Base-by-base conservation (phyloP, 2,329 filamentous ascomycete genomes). In the Fusarium albidum region DNA sequence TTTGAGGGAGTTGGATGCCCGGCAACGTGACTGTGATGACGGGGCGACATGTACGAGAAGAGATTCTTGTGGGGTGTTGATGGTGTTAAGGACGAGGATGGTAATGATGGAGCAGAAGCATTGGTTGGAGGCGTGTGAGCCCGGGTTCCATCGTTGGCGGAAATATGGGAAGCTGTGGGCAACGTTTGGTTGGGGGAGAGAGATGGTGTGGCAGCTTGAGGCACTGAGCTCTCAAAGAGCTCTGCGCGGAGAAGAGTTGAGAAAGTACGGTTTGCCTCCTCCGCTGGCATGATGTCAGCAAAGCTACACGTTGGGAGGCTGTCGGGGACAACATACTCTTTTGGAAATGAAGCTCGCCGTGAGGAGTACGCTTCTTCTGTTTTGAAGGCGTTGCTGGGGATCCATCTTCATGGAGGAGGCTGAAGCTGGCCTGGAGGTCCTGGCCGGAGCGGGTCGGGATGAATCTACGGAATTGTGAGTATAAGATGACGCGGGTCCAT, bases 41-140 rank as follows among this genome's bases (percentile, higher is more conserved):
- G 80, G 3, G 91, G 89, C 3, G 91, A 93, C 74, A 91, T 87
- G 72, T 96, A 97, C 21, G 90, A 91, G 71, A 99, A 98, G 32
- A 99, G 84, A 64, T 99, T 99, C 77, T 97, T 98, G 74, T 96
- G 92, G 9, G 95, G 95, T 5, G 95, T 99, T 2, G 94, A 96
- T 1, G 95, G 95, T 1, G 94, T 96, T 52, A 95, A 81, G 50
- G 86, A 88, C 3, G 88, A 84, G 2, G 89, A 84, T 10, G 90
- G 87, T n/a, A 92, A 75, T 18, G 84, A 80, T 11, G 85, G 79
- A 12, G 82, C 77, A 12, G 85, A 78, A 14, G 75, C 73, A 64
- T 87, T 86, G 52, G 82, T 86, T 21, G 93, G 93, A 38, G 93
- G 93, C 6, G 94, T 97, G 63, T 89, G 87, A 42, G 91, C 89